Percentiles rank a stretch among this genome's conserved stretches.
Evolutionary conservation across 2,329 filamentous ascomycete species (phyloP).

Genomic region (Pseudonectria foliicola): DNA sequence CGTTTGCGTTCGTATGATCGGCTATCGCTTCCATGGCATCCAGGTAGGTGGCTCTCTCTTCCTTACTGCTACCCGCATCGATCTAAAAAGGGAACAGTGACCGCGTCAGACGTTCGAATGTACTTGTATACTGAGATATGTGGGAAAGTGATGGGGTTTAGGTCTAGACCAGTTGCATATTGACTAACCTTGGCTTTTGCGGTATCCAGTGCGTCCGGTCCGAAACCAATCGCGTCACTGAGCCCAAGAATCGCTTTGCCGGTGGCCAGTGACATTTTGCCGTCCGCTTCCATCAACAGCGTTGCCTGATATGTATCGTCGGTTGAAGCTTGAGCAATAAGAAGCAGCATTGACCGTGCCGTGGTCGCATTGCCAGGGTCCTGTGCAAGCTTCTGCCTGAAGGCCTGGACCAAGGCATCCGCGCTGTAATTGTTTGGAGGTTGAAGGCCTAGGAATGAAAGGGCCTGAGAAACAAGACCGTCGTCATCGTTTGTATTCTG

Average conservation of each 20-base stretch:
- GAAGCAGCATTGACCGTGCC: conserved; percentile 27
- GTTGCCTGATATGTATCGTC: conserved; percentile 28
- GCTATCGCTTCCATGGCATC: conserved; percentile 30
- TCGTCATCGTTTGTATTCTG: conserved; percentile 24
- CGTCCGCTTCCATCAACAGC: conserved; percentile 28
- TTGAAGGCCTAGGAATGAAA: conserved; percentile 27
- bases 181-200: conserved; percentile 23
- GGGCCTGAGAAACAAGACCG: conserved; percentile 25
- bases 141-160: too few relatives aligned
- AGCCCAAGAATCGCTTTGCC: conserved; percentile 26
- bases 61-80: conserved; percentile 17
- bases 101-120: too few relatives aligned
- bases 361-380: conserved; percentile 25
- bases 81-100: too few relatives aligned
- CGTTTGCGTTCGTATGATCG: conserved; percentile 22
- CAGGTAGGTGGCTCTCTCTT: conserved; percentile 25
- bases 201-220: conserved; percentile 17
- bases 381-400: conserved; percentile 25
- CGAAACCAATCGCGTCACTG: conserved; percentile 14
- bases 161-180: background rate
- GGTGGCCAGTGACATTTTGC: conserved; percentile 30
- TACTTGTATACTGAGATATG: too few relatives aligned
- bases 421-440: conserved; percentile 30
- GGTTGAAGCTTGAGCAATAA: conserved; percentile 27
- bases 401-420: conserved; percentile 28